Evolutionary conservation across 2,329 filamentous ascomycete genomes (phyloP), one percentile per base, ranked within the genome.

Genomic region (Neonectria hederae): DNA sequence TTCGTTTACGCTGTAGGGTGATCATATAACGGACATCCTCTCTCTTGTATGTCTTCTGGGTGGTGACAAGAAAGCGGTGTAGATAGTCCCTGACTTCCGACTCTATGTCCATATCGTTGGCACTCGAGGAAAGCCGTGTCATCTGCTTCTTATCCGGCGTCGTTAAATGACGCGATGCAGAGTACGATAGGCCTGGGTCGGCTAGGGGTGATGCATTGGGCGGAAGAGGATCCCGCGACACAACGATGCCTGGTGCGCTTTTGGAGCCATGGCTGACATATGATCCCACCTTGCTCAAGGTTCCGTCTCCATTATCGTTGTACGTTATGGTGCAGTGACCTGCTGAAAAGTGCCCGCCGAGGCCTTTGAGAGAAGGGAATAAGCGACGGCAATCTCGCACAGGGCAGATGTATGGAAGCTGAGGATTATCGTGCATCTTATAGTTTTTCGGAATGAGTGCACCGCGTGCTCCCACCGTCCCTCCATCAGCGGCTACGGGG

Each of bases 281-380:
- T 10, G 4, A 59, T 10, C 69, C 69, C 3, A 79, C 43, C 10
- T 74, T 63, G 17, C 77, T 74, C 10, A 82, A 54, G 0, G 80
- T 82, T 3, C 81, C 81, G 10, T 82, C 81, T 3, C 70, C 69
- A 28, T 82, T 82, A 56, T 82, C 81, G 28, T 82, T 81, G 49
- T 81, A 74, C 9, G 57, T 77, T 59, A 38, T 59, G 35, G 64
- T 59, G 26, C 59, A 69, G 30, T 78, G 76, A 0, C 57, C 65
- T 10, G 69, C 72, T 24, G 57, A 48, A 49, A 75, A 76, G 51
- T 78, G 76, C 1, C 70, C 69, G 4, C 68, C 68, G 5, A 78
- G 64, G 3, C 69, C 53, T 2, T 49, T 63, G 2, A 78, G 54
- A 2, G 14, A 63, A 5, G 53, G 30, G 21, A 80, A 76, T 5